phyloP scores from a whole-genome alignment of 1,284 basidiomycete genomes.

The Ustilago cynodontis region DNA sequence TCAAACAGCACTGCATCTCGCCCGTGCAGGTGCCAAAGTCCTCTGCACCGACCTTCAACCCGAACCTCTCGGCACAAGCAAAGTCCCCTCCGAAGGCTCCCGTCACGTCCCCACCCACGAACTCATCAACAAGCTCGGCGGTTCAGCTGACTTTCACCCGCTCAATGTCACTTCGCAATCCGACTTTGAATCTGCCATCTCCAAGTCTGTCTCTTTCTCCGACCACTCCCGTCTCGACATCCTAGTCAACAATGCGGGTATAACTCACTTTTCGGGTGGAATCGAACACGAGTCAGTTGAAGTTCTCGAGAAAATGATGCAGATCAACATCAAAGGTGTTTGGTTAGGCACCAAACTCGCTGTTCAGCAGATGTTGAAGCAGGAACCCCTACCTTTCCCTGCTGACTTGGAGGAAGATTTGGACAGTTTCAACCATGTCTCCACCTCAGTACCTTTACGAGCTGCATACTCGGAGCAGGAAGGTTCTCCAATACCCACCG shows the following conservation, averaged over 20 bases:
- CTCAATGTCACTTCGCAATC: conserved; percentile 48
- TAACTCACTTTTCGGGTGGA: conserved; percentile 34
- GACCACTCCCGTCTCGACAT: conserved; percentile 32
- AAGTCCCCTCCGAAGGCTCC: conserved; percentile 14
- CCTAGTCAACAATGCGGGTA: conserved; percentile 47
- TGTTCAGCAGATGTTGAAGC: conserved; percentile 48
- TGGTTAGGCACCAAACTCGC: conserved; percentile 48
- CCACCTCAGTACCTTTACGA: conserved; percentile 19
- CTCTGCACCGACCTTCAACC: conserved; percentile 50
- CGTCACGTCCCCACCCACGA: conserved; percentile 43
- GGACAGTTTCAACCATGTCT: conserved; percentile 34
- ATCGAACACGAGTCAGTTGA: conserved; percentile 46
- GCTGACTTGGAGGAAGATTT: conserved; percentile 47
- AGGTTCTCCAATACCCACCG: conserved; percentile 29
- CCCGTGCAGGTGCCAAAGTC: conserved; percentile 41
- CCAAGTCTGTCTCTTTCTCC: conserved; percentile 29
- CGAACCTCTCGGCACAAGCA: conserved; percentile 30
- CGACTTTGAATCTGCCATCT: conserved; percentile 42
- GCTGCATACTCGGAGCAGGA: conserved; percentile 16
- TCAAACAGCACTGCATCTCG: conserved; percentile 22
- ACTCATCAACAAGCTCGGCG: conserved; percentile 43
- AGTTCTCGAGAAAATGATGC: conserved; percentile 40
- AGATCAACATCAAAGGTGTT: conserved; percentile 51
- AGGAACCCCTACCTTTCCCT: conserved; percentile 42
- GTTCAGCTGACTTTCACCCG: conserved; percentile 42